phyloP scores from a whole-genome alignment of 2,329 filamentous ascomycete species.

The Fusarium paranaense region DNA sequence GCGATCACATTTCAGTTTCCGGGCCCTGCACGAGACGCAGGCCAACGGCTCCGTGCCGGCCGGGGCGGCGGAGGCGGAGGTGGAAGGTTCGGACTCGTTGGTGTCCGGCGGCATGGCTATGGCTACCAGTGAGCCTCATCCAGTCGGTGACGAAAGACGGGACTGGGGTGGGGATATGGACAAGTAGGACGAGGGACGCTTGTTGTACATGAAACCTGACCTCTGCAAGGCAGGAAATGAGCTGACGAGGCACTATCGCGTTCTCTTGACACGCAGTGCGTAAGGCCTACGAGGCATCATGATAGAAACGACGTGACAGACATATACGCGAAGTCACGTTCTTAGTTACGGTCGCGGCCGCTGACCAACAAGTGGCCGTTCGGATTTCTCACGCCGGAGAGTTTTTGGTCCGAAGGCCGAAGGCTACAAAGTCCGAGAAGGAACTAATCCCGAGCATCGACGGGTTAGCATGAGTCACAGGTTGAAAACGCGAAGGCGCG shows the following conservation, averaged over 20 bases:
- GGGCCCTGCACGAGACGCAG: constrained; percentile 83
- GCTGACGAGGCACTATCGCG: constrained; percentile 5
- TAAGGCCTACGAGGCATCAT: constrained; percentile 22
- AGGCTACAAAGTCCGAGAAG: constrained; percentile 34
- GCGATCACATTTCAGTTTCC: constrained; percentile 91
- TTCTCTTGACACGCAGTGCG: constrained; percentile 7
- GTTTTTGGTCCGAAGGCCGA: constrained; percentile 42
- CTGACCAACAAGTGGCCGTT: constrained; percentile 13
- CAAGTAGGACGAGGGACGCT: not conserved
- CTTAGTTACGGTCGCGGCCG: constrained; percentile 7
- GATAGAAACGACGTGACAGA: constrained; percentile 16
- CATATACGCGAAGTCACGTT: constrained; percentile 32
- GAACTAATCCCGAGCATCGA: not conserved
- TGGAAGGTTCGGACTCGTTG: constrained; percentile 37
- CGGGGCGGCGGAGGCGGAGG: constrained; percentile 12
- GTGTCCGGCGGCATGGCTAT: constrained; percentile 38
- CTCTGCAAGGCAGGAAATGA: constrained; percentile 1
- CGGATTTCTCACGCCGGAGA: constrained; percentile 29
- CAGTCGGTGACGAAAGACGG: constrained; percentile 3
- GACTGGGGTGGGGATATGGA: not conserved
- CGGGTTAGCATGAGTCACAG: constrained; percentile 36
- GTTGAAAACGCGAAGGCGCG: constrained; percentile 15
- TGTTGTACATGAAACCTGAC: not conserved
- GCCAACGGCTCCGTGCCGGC: constrained; percentile 68
- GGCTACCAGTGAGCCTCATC: constrained; percentile 27